Percentiles rank a stretch among this genome's conserved stretches.
Evolutionary conservation across 768 basidiomycete genomes (phyloP).

Genomic region (Lanmaoa rubissima): DNA sequence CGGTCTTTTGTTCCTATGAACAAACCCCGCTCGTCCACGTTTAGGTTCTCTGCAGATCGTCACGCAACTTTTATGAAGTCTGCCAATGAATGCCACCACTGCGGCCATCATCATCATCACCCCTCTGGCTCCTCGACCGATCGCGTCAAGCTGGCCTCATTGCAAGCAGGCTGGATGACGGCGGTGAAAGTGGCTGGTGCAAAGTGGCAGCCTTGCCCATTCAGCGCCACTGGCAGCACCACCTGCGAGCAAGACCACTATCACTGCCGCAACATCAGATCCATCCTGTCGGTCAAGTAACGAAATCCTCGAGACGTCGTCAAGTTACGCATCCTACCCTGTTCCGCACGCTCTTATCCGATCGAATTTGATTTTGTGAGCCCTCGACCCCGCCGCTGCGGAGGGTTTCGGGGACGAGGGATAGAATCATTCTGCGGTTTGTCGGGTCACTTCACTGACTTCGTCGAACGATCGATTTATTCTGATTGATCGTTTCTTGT

Average conservation of each 20-base stretch:
- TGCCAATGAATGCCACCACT: conserved; percentile 4
- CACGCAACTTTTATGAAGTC: conserved; percentile 11
- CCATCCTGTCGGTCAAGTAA: conserved; percentile 14
- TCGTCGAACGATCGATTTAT: conserved; percentile 64
- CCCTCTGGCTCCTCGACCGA: neutral
- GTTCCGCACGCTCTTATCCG: conserved; percentile 7
- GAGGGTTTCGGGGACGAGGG: conserved; percentile 50
- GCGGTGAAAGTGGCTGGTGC: conserved; percentile 10
- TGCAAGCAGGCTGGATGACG: conserved; percentile 14
- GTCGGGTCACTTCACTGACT: conserved; percentile 52
- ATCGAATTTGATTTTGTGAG: conserved; percentile 29
- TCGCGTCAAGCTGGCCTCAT: conserved; percentile 15
- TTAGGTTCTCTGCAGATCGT: conserved; percentile 10
- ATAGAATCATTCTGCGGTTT: conserved; percentile 41
- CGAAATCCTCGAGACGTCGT: conserved; percentile 44
- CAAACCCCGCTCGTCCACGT: neutral
- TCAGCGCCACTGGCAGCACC: neutral
- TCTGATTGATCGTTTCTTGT: conserved; percentile 42
- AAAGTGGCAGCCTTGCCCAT: conserved; percentile 5
- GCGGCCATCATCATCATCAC: conserved; percentile 4
- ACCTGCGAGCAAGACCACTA: neutral
- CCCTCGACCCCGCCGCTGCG: conserved; percentile 53
- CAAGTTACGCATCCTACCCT: conserved; percentile 12
- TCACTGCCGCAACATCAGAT: conserved; percentile 11
- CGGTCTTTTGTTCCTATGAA: conserved; percentile 4